A percentile compares a stretch with the other conserved stretches of the same genome.
phyloP scores from a whole-genome alignment of 345 rosid genomes.

The Citrus maxima region DNA sequence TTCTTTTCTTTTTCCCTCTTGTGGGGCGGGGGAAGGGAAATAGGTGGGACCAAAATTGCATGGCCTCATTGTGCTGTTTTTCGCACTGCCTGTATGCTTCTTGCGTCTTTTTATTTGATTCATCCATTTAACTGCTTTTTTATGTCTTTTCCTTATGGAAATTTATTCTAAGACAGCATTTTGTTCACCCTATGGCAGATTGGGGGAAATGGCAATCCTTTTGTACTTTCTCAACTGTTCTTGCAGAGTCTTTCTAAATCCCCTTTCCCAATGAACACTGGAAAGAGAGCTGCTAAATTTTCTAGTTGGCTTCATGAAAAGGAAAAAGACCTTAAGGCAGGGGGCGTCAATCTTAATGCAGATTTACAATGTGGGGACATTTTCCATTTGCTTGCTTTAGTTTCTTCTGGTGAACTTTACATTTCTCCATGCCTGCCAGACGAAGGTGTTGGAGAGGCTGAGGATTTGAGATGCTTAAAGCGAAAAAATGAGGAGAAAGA shows the following conservation, averaged over 20 bases:
- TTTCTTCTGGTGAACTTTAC: constrained; percentile 74
- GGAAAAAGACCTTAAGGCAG: constrained; percentile 54
- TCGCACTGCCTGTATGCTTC: neutral
- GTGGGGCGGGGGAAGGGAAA: neutral
- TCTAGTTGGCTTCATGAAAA: constrained; percentile 64
- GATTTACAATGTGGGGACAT: constrained; percentile 95
- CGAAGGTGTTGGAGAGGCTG: constrained; percentile 95
- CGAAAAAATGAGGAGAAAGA: constrained; percentile 65
- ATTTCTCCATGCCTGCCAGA: constrained; percentile 67
- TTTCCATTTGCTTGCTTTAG: constrained; percentile 64
- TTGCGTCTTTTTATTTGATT: neutral
- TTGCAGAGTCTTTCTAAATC: constrained; percentile 71
- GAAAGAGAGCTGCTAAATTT: constrained; percentile 76
- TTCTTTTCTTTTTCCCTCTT: neutral
- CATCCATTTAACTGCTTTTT: neutral
- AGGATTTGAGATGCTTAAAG: constrained; percentile 70
- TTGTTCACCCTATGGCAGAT: constrained; percentile 49
- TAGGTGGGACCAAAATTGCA: neutral
- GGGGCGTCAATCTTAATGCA: constrained; percentile 47
- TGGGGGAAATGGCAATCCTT: constrained; percentile 80
- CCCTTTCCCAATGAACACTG: constrained; percentile 72
- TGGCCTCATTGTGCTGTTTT: neutral
- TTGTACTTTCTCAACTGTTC: constrained; percentile 75
- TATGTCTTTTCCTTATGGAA: neutral
- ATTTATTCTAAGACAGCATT: constrained; percentile 3